Evolutionary conservation across 2,329 filamentous ascomycete genomes (phyloP).

Genomic region (Monilinia vaccinii-corymbosi): DNA sequence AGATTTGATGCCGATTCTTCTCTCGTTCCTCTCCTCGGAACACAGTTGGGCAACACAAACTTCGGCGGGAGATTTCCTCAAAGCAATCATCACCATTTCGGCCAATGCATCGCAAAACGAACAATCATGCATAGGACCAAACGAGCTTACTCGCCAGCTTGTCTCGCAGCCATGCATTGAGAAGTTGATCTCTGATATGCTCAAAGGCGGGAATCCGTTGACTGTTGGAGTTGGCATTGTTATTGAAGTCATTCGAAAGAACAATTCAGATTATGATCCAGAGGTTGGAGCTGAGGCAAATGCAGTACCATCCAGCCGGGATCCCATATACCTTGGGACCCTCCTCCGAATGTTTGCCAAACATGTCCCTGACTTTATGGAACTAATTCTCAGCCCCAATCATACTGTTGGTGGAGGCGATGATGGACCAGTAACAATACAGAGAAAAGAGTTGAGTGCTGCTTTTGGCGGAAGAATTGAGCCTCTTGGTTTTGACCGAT

Average conservation of each 20-base stretch:
- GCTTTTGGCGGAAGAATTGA: constrained; percentile 89
- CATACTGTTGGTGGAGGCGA: constrained; percentile 48
- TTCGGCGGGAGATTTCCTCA: constrained; percentile 92
- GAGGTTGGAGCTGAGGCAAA: constrained; percentile 78
- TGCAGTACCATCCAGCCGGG: constrained; percentile 69
- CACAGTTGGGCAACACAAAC: constrained; percentile 88
- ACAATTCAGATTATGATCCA: constrained; percentile 97
- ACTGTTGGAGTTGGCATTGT: constrained; percentile 96
- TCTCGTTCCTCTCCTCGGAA: constrained; percentile 78
- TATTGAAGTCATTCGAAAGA: constrained; percentile 97
- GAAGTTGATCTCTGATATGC: constrained; percentile 82
- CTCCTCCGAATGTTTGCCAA: constrained; percentile 81
- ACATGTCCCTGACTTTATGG: constrained; percentile 91
- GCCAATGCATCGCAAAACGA: constrained; percentile 97
- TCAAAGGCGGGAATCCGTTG: constrained; percentile 83
- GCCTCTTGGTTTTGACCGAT: constrained; percentile 90
- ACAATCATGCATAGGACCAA: constrained; percentile 96
- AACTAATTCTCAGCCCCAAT: constrained; percentile 68
- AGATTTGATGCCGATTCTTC: constrained; percentile 74
- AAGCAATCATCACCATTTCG: constrained; percentile 97
- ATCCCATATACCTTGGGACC: constrained; percentile 92
- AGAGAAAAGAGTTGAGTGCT: constrained; percentile 67
- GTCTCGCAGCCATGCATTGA: constrained; percentile 80
- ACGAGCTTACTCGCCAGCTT: constrained; percentile 89
- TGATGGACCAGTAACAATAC: constrained; percentile 49